Evolutionary conservation across 805 yeast species (phyloP).

Genomic region (Zygosaccharomyces siamensis): DNA sequence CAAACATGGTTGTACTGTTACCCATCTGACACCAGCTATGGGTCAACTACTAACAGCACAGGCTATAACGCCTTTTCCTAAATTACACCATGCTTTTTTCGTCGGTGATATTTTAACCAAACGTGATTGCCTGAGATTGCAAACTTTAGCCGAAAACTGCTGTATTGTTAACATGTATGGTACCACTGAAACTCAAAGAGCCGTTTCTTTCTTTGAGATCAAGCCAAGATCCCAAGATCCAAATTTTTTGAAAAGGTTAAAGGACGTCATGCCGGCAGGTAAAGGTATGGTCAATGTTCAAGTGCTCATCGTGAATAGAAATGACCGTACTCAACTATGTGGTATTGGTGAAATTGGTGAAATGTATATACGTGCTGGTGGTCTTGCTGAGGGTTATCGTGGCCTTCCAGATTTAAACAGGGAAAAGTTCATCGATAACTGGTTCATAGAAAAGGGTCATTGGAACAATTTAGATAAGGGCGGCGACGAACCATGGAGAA

Average conservation of each 20-base stretch:
- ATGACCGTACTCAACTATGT: slow-evolving; percentile 84
- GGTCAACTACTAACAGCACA: slow-evolving; percentile 96
- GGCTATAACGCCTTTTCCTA: slow-evolving; percentile 80
- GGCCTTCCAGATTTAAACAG: slow-evolving; percentile 84
- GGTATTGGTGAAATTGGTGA: slow-evolving; percentile 99
- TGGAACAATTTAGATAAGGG: slow-evolving; percentile 57
- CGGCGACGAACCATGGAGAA: slow-evolving; percentile 58
- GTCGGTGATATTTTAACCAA: slow-evolving; percentile 97
- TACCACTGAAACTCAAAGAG: slow-evolving; percentile 97
- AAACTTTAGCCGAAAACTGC: slow-evolving; percentile 85
- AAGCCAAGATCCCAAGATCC: slow-evolving; percentile 66
- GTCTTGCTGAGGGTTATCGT: slow-evolving; percentile 93
- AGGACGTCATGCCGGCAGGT: slow-evolving; percentile 98
- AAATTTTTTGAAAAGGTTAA: slow-evolving; percentile 70
- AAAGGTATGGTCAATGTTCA: slow-evolving; percentile 96
- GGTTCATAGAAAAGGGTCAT: slow-evolving; percentile 71
- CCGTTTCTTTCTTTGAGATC: slow-evolving; percentile 91
- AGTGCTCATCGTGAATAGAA: slow-evolving; percentile 84
- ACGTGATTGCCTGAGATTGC: slow-evolving; percentile 92
- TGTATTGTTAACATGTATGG: slow-evolving; percentile 97
- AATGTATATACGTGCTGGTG: slow-evolving; percentile 96
- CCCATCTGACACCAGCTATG: slow-evolving; percentile 99
- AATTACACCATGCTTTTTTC: slow-evolving; percentile 91
- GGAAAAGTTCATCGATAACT: slow-evolving; percentile 81
- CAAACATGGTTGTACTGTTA: slow-evolving; percentile 83